Evolutionary conservation across 2,329 filamentous ascomycete genomes (phyloP).

Genomic region (Rosellinia necatrix): DNA sequence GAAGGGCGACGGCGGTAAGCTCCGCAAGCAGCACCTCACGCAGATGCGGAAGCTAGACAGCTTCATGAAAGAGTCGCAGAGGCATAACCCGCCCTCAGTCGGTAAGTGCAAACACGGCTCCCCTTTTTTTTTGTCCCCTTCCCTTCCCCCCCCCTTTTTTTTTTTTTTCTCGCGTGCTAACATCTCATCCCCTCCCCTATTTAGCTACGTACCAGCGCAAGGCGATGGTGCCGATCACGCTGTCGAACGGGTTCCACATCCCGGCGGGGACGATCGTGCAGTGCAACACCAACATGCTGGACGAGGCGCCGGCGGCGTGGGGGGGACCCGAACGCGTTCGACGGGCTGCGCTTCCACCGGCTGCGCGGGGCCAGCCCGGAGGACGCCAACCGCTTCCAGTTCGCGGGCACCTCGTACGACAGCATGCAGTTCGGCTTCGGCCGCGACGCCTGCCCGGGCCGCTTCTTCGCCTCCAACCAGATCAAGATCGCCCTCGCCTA

Average conservation of each 20-base stretch:
- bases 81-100: slow-evolving; percentile 39
- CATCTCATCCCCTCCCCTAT: not conserved
- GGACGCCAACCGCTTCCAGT: slow-evolving; percentile 39
- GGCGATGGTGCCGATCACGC: slow-evolving; percentile 36
- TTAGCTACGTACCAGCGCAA: slow-evolving; percentile 39
- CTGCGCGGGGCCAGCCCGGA: slow-evolving; percentile 33
- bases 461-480: slow-evolving; percentile 47
- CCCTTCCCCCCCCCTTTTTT: too few relatives aligned
- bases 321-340: slow-evolving; percentile 35
- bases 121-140: too few relatives aligned
- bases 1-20: slow-evolving; percentile 31
- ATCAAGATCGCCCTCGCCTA: slow-evolving; percentile 43
- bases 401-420: slow-evolving; percentile 41
- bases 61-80: slow-evolving; percentile 46
- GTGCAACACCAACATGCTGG: slow-evolving; percentile 37
- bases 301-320: slow-evolving; percentile 35
- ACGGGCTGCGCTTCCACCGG: slow-evolving; percentile 38
- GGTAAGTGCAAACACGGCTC: slow-evolving; percentile 37
- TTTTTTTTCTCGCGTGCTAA: not conserved
- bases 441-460: slow-evolving; percentile 46
- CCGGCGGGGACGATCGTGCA: slow-evolving; percentile 37
- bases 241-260: slow-evolving; percentile 42
- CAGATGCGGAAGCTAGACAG: slow-evolving; percentile 44
- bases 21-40: slow-evolving; percentile 38
- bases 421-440: slow-evolving; percentile 46